A percentile compares a stretch with the other conserved stretches of the same genome.
Evolutionary conservation across 73 alveolate species (phyloP).

Genomic region (Paramecium octaurelia): DNA sequence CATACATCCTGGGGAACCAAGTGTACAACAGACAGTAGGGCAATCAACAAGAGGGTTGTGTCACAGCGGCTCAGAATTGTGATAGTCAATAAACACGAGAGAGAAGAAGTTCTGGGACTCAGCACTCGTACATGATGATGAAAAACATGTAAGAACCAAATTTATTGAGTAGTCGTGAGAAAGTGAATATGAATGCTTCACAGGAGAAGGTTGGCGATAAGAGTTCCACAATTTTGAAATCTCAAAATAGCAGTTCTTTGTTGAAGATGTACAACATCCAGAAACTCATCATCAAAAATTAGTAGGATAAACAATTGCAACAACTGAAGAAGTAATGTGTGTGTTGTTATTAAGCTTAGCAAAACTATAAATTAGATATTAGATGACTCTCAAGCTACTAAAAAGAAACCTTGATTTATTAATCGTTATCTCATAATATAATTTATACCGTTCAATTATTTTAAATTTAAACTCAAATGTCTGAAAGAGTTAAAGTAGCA

Average conservation of each 20-base stretch:
- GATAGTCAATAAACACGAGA: neutral
- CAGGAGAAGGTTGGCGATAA: neutral
- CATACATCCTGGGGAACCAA: neutral
- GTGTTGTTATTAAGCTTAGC: neutral
- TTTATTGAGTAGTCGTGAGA: neutral
- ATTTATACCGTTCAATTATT: conserved; percentile 11
- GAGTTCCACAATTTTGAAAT: neutral
- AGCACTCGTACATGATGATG: neutral
- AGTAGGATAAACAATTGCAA: neutral
- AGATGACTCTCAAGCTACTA: neutral
- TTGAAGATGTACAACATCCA: neutral
- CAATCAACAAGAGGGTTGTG: neutral
- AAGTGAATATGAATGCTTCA: neutral
- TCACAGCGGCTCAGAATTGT: neutral
- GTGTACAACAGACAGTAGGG: neutral
- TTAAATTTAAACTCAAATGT: neutral
- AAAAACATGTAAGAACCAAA: neutral
- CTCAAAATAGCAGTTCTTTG: neutral
- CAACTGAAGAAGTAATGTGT: neutral
- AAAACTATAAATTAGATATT: neutral
- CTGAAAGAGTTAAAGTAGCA: conserved; percentile 67
- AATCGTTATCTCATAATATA: neutral
- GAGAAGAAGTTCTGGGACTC: neutral
- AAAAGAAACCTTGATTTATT: neutral
- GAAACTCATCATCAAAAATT: neutral